These are phyloP conservation scores for Gamarada debralockiae DNA, from an alignment of 495 filamentous ascomycete genomes.

Conservation along the genomic window DNA sequence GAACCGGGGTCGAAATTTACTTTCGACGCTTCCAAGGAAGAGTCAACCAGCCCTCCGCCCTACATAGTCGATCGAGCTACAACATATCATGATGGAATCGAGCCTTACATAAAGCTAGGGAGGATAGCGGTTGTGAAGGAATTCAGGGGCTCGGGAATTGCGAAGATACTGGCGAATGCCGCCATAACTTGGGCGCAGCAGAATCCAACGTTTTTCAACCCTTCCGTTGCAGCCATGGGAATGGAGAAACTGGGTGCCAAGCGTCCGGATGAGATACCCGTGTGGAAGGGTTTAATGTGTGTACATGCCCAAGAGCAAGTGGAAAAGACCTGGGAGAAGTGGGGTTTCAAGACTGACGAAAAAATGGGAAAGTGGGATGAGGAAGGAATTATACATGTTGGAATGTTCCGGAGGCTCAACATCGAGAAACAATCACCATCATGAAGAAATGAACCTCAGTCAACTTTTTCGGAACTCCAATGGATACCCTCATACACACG, in stretches of 20 bases:
- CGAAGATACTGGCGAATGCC: conserved; percentile 55
- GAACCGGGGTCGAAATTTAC: conserved; percentile 32
- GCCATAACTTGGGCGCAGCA: conserved; percentile 57
- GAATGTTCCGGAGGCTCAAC: conserved; percentile 56
- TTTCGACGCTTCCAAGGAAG: conserved; percentile 15
- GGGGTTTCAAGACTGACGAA: conserved; percentile 70
- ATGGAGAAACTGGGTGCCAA: conserved; percentile 28
- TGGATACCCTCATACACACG: background rate
- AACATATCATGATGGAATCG: conserved; percentile 48
- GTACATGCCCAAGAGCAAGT: conserved; percentile 69
- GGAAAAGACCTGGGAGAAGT: conserved; percentile 52
- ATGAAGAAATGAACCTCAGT: background rate
- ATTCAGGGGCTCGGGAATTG: conserved; percentile 62
- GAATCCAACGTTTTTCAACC: conserved; percentile 47
- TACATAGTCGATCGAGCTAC: conserved; percentile 38
- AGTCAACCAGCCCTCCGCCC: conserved; percentile 19
- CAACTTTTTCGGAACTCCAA: background rate
- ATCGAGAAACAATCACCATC: conserved; percentile 1
- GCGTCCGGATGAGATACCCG: conserved; percentile 30
- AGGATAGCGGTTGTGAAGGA: conserved; percentile 62
- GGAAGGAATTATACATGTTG: conserved; percentile 81
- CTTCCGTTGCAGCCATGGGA: conserved; percentile 27
- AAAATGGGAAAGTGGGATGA: conserved; percentile 74
- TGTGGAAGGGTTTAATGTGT: conserved; percentile 67
- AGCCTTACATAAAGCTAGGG: conserved; percentile 76